Conservation (phyloP, 345 rosid genomes). For the Gossypioides kirkii region DNA sequence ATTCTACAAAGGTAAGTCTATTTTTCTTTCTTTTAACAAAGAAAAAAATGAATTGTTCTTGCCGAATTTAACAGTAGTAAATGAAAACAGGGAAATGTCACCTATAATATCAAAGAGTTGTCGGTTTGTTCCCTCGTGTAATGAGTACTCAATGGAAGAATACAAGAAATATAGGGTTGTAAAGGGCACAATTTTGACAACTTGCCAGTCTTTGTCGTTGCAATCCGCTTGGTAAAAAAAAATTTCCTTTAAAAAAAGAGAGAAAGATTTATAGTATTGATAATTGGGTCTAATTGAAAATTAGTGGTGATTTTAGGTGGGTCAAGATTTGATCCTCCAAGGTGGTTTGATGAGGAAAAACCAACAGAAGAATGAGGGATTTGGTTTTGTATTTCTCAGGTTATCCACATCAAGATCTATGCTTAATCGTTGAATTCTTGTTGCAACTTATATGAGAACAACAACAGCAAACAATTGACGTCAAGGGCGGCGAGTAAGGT, state of each 20-base stretch:
- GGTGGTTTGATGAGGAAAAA: constrained; percentile 72
- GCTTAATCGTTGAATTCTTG: too few relatives aligned
- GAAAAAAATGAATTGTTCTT: neutral
- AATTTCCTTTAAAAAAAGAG: neutral
- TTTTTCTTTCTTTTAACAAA: neutral
- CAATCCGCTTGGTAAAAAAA: constrained; percentile 72
- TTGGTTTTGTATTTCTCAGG: neutral
- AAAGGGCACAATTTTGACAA: constrained; percentile 64
- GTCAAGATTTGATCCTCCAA: constrained; percentile 82
- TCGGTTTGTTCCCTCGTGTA: constrained; percentile 72
- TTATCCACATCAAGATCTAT: neutral
- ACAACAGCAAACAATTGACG: too few relatives aligned
- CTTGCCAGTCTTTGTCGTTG: constrained; percentile 76
- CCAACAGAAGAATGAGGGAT: constrained; percentile 34
- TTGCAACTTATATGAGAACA: too few relatives aligned
- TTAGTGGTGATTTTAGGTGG: constrained; percentile 39
- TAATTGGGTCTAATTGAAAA: neutral
- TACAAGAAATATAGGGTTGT: constrained; percentile 75
- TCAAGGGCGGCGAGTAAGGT: too few relatives aligned
- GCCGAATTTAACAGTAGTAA: neutral
- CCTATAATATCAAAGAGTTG: constrained; percentile 75
- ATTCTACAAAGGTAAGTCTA: constrained; percentile 67
- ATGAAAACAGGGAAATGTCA: constrained; percentile 62
- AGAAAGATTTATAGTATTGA: neutral
- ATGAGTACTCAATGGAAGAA: constrained; percentile 89